These are phyloP conservation scores for Setaria viridis DNA, from an alignment of 202 grass and related monocot species.

Conservation along the genomic window DNA sequence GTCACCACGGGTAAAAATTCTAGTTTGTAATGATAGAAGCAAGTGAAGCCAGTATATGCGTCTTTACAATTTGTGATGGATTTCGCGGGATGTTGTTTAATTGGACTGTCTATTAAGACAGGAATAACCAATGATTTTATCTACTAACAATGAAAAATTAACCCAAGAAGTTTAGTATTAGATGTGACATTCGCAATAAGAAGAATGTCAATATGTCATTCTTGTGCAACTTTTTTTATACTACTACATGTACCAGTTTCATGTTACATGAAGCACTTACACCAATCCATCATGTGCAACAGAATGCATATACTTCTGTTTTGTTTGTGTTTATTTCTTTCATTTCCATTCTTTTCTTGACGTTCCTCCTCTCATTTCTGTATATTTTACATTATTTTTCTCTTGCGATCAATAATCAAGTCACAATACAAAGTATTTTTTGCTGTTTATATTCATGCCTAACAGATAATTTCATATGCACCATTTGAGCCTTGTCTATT, in stretches of 20 bases:
- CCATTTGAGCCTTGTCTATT: neutral
- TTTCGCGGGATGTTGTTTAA: neutral
- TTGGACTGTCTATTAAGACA: constrained; percentile 25
- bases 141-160: neutral
- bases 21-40: neutral
- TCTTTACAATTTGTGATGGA: neutral
- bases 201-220: neutral
- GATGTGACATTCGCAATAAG: neutral
- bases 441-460: neutral
- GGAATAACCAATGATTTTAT: neutral
- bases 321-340: constrained; percentile 18
- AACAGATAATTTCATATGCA: constrained; percentile 37
- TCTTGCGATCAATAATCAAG: neutral
- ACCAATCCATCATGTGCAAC: neutral
- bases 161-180: neutral
- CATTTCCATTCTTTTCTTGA: neutral
- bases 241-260: neutral
- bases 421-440: neutral
- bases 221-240: neutral
- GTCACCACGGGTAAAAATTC: no score
- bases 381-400: constrained; percentile 11
- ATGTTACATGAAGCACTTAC: neutral
- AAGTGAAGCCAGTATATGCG: neutral
- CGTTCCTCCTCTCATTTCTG: neutral
- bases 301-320: neutral